Evolutionary conservation across 2,329 filamentous ascomycete species (phyloP).

Genomic region (Colletotrichum cereale): DNA sequence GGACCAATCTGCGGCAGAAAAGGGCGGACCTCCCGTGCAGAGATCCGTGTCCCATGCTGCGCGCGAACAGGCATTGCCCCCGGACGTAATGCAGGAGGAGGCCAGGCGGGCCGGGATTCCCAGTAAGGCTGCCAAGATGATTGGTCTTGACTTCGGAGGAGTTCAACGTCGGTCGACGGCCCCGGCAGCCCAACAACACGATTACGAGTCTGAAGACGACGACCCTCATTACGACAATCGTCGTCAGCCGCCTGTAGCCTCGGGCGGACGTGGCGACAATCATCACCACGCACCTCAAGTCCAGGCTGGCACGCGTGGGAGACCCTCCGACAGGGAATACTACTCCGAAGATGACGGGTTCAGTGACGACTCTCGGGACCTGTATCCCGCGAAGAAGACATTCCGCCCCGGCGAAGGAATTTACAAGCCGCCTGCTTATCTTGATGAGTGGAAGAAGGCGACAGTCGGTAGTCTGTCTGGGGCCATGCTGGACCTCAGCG

Average conservation of each 20-base stretch:
- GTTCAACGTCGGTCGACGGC: slow-evolving; percentile 40
- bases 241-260: not conserved
- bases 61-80: slow-evolving; percentile 51
- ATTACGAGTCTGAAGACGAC: slow-evolving; percentile 32
- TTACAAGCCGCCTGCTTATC: slow-evolving; percentile 70
- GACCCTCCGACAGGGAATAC: slow-evolving; percentile 41
- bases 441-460: slow-evolving; percentile 81
- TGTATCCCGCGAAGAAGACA: slow-evolving; percentile 42
- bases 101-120: slow-evolving; percentile 28
- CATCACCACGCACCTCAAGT: slow-evolving; percentile 1
- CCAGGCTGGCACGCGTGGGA: slow-evolving; percentile 19
- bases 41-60: slow-evolving; percentile 40
- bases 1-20: slow-evolving; percentile 40
- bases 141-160: slow-evolving; percentile 34
- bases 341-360: slow-evolving; percentile 46
- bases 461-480: slow-evolving; percentile 72
- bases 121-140: slow-evolving; percentile 41
- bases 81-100: slow-evolving; percentile 42
- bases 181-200: slow-evolving; percentile 19
- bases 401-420: slow-evolving; percentile 64
- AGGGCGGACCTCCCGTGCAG: slow-evolving; percentile 35
- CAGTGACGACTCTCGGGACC: slow-evolving; percentile 37
- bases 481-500: slow-evolving; percentile 70
- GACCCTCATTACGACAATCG: slow-evolving; percentile 7
- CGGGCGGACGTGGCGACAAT: slow-evolving; percentile 18